Conservation (phyloP, 2,329 filamentous ascomycete species). For the Corinectria fuckeliana region DNA sequence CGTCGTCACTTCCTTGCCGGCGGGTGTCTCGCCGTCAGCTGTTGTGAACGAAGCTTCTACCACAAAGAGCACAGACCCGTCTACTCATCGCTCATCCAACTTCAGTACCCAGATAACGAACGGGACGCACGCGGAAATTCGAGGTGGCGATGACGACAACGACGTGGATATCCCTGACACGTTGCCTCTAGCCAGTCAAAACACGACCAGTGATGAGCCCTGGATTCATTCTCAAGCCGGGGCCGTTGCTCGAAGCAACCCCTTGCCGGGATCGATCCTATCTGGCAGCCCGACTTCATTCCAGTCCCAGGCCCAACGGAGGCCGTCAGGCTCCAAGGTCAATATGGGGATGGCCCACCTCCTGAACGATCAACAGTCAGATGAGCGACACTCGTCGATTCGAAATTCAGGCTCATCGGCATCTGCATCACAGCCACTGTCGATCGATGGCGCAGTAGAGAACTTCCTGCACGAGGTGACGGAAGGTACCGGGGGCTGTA, state of each 20-base stretch:
- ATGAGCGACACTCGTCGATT: slow-evolving; percentile 42
- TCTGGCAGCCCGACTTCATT: slow-evolving; percentile 49
- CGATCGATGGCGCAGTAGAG: slow-evolving; percentile 57
- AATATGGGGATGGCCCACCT: slow-evolving; percentile 44
- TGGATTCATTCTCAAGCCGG: slow-evolving; percentile 67
- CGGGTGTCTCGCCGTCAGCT: slow-evolving; percentile 64
- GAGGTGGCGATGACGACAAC: slow-evolving; percentile 39
- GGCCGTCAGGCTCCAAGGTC: slow-evolving; percentile 44
- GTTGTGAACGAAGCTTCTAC: slow-evolving; percentile 86
- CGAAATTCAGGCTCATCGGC: slow-evolving; percentile 46
- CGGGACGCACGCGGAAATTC: slow-evolving; percentile 60
- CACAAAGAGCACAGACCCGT: slow-evolving; percentile 84
- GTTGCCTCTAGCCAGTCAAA: slow-evolving; percentile 52
- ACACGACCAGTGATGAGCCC: slow-evolving; percentile 57
- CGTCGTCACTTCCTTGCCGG: slow-evolving; percentile 62
- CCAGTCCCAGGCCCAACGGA: slow-evolving; percentile 40
- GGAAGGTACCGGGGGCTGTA: slow-evolving; percentile 74
- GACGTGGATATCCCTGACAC: slow-evolving; percentile 62
- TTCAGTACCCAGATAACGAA: slow-evolving; percentile 78
- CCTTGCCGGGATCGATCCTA: slow-evolving; percentile 33
- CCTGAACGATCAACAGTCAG: slow-evolving; percentile 48
- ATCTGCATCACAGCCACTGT: slow-evolving; percentile 54
- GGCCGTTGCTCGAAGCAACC: slow-evolving; percentile 51
- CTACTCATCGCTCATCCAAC: slow-evolving; percentile 66
- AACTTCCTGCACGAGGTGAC: slow-evolving; percentile 69